Conservation (phyloP, 225 moss, liverwort and hornwort species). For the Ulota crispa region DNA sequence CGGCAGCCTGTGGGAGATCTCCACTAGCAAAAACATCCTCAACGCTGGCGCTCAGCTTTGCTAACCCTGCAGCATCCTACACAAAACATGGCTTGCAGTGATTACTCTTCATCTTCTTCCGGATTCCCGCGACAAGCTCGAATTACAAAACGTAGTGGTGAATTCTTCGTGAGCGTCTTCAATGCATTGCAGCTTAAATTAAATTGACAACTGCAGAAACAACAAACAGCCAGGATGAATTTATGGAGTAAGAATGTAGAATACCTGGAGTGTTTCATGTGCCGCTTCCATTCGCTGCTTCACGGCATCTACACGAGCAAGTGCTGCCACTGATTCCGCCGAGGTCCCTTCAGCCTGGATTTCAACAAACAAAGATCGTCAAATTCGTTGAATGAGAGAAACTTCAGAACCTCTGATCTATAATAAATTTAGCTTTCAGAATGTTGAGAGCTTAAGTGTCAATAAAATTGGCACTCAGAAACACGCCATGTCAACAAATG, state of each 20-base stretch:
- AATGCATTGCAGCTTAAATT: conserved; percentile 2
- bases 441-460: too few relatives aligned
- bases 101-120: background rate
- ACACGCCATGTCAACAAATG: background rate
- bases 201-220: background rate
- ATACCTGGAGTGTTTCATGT: conserved; percentile 92
- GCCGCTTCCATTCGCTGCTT: conserved; percentile 99
- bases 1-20: conserved; percentile 85
- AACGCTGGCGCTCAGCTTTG: conserved; percentile 95
- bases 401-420: background rate
- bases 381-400: background rate
- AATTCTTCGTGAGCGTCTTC: background rate
- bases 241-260: background rate
- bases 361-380: background rate
- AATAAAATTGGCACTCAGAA: background rate
- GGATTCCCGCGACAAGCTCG: background rate
- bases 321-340: conserved; percentile 96
- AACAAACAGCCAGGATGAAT: background rate
- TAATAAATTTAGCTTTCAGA: background rate
- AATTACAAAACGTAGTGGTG: background rate
- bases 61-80: conserved; percentile 99
- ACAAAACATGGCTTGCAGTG: conserved; percentile 7
- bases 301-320: conserved; percentile 88
- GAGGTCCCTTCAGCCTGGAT: conserved; percentile 94
- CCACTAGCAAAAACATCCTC: conserved; percentile 98